phyloP scores from a whole-genome alignment of 352 stramenopile genomes.

The Globisporangium cederbergense region DNA sequence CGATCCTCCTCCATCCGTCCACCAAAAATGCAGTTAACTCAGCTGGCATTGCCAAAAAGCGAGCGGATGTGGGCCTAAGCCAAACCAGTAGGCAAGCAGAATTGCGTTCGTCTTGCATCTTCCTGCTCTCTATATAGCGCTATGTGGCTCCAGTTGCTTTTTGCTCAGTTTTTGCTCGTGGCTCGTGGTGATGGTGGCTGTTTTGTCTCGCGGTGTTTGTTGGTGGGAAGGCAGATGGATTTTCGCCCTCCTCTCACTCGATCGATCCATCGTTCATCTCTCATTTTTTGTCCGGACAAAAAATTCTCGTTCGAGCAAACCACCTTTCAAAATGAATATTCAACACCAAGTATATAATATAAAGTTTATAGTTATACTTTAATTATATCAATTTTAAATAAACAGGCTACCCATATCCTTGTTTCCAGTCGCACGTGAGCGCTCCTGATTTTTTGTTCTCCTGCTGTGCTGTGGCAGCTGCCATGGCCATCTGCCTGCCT shows the following conservation, averaged over 20 bases:
- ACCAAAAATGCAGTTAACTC: neutral
- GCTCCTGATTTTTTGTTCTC: conserved; percentile 11
- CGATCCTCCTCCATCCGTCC: neutral
- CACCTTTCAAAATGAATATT: neutral
- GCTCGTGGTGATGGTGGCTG: neutral
- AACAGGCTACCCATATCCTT: neutral
- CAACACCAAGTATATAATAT: neutral
- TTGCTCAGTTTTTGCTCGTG: neutral
- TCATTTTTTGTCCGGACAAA: conserved; percentile 7
- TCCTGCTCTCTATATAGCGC: too few relatives aligned
- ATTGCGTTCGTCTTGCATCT: too few relatives aligned
- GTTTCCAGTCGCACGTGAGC: neutral
- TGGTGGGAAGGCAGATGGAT: neutral
- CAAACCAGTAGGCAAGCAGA: too few relatives aligned
- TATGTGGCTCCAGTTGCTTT: neutral
- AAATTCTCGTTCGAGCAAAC: neutral
- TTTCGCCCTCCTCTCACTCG: neutral
- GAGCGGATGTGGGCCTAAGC: too few relatives aligned
- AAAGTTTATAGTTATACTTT: neutral
- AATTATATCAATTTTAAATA: neutral
- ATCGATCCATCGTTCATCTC: neutral
- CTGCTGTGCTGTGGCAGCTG: neutral
- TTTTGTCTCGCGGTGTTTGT: too few relatives aligned
- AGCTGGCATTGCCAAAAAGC: too few relatives aligned
- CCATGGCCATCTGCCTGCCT: neutral